These are phyloP conservation scores for Thraustotheca clavata DNA, from an alignment of 352 stramenopile genomes.

Conservation along the genomic window DNA sequence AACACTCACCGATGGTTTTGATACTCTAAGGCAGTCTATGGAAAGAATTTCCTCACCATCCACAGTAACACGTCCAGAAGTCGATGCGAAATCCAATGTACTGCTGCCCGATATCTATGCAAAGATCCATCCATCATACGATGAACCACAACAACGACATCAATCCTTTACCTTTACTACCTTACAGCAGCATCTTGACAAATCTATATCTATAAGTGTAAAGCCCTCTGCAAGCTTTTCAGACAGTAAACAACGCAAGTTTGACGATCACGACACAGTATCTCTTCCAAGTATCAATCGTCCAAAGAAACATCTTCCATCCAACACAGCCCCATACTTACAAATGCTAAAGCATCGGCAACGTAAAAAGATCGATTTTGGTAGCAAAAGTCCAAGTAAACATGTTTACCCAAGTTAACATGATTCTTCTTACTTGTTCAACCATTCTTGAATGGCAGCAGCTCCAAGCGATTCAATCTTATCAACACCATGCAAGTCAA, in stretches of 20 bases:
- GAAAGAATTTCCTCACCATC: constrained; percentile 15
- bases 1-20: constrained; percentile 28
- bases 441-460: neutral
- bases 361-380: constrained; percentile 19
- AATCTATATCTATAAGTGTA: constrained; percentile 1
- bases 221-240: neutral
- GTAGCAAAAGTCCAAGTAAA: too few species aligned
- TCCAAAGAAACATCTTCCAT: constrained; percentile 45
- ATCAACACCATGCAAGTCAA: constrained; percentile 56
- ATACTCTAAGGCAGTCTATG: constrained; percentile 23
- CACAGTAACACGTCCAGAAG: neutral
- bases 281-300: constrained; percentile 55
- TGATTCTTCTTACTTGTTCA: neutral
- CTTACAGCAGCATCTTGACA: constrained; percentile 13
- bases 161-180: neutral
- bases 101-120: constrained; percentile 7
- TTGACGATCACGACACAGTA: constrained; percentile 10
- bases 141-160: neutral
- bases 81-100: neutral
- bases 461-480: constrained; percentile 35
- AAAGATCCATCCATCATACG: neutral
- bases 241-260: too few species aligned
- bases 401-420: neutral
- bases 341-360: constrained; percentile 67
- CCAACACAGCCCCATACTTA: constrained; percentile 44